Evolutionary conservation across 2,329 filamentous ascomycete species (phyloP).

Genomic region (Fusarium subglutinans): DNA sequence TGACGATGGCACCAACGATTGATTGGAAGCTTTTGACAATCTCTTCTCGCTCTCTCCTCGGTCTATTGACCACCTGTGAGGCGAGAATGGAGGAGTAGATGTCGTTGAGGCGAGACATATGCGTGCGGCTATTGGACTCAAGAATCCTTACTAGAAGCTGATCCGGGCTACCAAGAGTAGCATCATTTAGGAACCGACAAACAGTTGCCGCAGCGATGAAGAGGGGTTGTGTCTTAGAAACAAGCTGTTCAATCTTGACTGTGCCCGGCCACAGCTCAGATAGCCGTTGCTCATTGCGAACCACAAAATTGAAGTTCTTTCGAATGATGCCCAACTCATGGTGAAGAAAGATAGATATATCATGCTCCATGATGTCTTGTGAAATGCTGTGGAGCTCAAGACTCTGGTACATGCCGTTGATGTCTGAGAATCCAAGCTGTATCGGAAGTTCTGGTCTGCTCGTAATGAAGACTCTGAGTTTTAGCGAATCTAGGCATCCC

Average conservation of each 20-base stretch:
- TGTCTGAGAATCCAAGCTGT: background rate
- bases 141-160: background rate
- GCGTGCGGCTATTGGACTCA: background rate
- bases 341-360: background rate
- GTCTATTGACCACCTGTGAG: background rate
- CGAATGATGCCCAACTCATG: background rate
- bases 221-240: background rate
- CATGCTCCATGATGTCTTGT: background rate
- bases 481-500: accelerated
- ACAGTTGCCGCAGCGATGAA: background rate
- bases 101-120: background rate
- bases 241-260: background rate
- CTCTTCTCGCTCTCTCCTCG: background rate
- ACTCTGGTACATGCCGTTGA: background rate
- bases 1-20: background rate
- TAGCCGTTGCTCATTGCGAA: accelerated
- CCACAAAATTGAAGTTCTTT: background rate
- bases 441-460: background rate
- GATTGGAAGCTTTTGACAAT: background rate
- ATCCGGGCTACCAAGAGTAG: background rate
- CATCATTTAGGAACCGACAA: background rate
- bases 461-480: background rate
- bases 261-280: background rate
- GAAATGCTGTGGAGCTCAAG: background rate
- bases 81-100: background rate